Conservation (phyloP, 495 filamentous ascomycete genomes). For the Lasiosphaeria hispida region DNA sequence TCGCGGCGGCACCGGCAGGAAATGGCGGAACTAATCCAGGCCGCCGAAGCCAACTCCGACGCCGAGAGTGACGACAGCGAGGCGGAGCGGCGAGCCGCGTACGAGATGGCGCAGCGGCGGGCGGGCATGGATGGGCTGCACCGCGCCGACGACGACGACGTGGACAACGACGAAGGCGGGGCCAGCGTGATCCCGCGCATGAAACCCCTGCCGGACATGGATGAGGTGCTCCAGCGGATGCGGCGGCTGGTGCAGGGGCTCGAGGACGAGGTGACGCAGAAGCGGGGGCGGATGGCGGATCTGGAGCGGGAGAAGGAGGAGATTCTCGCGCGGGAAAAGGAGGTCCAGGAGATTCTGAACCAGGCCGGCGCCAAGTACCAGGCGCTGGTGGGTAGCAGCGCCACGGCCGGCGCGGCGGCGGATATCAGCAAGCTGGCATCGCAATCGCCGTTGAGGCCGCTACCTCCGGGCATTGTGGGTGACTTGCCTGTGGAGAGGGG, state of each 20-base stretch:
- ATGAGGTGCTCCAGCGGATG: slow-evolving; percentile 48
- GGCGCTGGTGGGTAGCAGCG: slow-evolving; percentile 35
- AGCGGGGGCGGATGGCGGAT: slow-evolving; percentile 31
- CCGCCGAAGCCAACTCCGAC: slow-evolving; percentile 62
- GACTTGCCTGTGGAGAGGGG: slow-evolving; percentile 48
- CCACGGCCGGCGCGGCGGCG: slow-evolving; percentile 17
- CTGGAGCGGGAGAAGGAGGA: slow-evolving; percentile 47
- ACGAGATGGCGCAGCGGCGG: slow-evolving; percentile 82
- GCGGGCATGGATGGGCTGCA: slow-evolving; percentile 72
- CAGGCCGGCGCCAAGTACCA: slow-evolving; percentile 78
- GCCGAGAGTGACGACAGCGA: slow-evolving; percentile 72
- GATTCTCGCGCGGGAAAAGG: slow-evolving; percentile 69
- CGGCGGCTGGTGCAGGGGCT: slow-evolving; percentile 35
- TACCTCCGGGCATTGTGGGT: slow-evolving; percentile 27
- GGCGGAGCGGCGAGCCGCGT: slow-evolving; percentile 75
- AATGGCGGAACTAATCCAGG: slow-evolving; percentile 81
- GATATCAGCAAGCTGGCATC: slow-evolving; percentile 17
- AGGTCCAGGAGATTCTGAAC: slow-evolving; percentile 77
- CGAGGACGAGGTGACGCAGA: slow-evolving; percentile 30
- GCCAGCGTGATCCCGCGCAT: slow-evolving; percentile 45
- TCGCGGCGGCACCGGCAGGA: slow-evolving; percentile 62
- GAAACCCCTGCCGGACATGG: slow-evolving; percentile 55
- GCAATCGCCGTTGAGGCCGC: slow-evolving; percentile 30
- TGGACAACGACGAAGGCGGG: slow-evolving; percentile 20
- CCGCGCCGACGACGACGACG: slow-evolving; percentile 32